Base-by-base conservation (phyloP, 805 yeast genomes). In the Cyberlindnera lachancei region DNA sequence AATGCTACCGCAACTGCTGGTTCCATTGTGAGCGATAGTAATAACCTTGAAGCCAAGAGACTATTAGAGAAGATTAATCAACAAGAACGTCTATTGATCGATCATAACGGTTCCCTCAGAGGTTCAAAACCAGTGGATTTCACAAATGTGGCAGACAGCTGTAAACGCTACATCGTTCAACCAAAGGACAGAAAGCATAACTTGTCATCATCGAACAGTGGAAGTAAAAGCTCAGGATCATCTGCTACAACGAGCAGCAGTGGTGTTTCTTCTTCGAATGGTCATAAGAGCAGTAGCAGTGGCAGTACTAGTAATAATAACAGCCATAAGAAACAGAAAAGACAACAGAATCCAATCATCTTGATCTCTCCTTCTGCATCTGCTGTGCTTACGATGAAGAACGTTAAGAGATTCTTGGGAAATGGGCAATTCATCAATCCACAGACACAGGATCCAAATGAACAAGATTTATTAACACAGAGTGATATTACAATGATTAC, bases 301-400 rank as follows among this genome's bases (percentile, higher is more conserved):
- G n/a, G n/a, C n/a, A n/a, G n/a, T n/a, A n/a, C n/a, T n/a, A n/a
- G n/a, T n/a, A n/a, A n/a, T n/a, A n/a, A n/a, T n/a, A n/a, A n/a
- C n/a, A n/a, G n/a, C n/a, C n/a, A n/a, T n/a, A 42, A 46, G 22
- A 41, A 44, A 14, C 53, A 52, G 23, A 48, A 44, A 35, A 38
- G 38, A 29, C 46, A 49, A 28, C 63, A 59, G 36, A 84, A 75
- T 39, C 94, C 94, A 16, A 80, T 83, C 44, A 79, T 83, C 35
- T 56, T 83, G 26, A 62, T 83, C 18, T 80, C 92, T 11, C 90
- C 94, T 5, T 77, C 92, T 7, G 83, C 92, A 1, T 77, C 90
- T 5, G 71, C 88, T 0, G 58, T 83, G 16, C 46, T 83, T 30
- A 75, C 79, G 7, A 67, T 79, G 68, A 51, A 68, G 19, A 81